These are phyloP conservation scores for Hyphopichia homilentoma DNA, from an alignment of 805 yeast genomes.

Conservation along the genomic window DNA sequence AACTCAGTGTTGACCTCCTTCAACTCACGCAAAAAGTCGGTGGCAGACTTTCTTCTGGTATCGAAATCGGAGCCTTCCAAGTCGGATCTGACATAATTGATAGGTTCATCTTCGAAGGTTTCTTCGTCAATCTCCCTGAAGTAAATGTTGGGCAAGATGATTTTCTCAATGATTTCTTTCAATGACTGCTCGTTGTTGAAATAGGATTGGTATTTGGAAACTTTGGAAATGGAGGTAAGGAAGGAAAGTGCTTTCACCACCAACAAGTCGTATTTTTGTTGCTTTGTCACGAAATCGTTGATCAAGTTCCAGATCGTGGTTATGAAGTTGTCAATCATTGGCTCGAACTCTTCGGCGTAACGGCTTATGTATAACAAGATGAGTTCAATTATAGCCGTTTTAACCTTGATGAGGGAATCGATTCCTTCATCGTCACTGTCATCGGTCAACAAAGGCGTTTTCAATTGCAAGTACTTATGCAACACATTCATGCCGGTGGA, in stretches of 20 bases:
- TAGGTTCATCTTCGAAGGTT: constrained; percentile 94
- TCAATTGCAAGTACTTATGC: constrained; percentile 72
- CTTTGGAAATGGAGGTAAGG: constrained; percentile 73
- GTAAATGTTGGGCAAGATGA: constrained; percentile 83
- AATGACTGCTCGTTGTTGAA: constrained; percentile 58
- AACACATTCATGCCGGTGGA: constrained; percentile 71
- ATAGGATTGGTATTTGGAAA: constrained; percentile 62
- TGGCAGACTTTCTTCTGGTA: constrained; percentile 88
- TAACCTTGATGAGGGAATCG: constrained; percentile 66
- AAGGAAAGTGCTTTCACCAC: constrained; percentile 79
- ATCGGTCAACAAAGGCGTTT: constrained; percentile 49
- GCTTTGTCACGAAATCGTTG: constrained; percentile 54
- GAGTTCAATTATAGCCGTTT: constrained; percentile 80
- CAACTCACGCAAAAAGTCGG: constrained; percentile 84
- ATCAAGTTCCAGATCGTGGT: constrained; percentile 79
- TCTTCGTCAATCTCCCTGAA: constrained; percentile 89
- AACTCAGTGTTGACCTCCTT: constrained; percentile 71
- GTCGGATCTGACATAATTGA: constrained; percentile 87
- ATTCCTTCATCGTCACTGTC: constrained; percentile 64
- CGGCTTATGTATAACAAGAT: constrained; percentile 83
- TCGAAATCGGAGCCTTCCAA: constrained; percentile 94
- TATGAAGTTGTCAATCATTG: constrained; percentile 71
- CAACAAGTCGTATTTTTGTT: constrained; percentile 78
- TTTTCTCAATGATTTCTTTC: constrained; percentile 73
- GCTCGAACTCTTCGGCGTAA: constrained; percentile 89